Percentiles rank a stretch among this genome's conserved stretches.
Conservation (phyloP, 768 basidiomycete genomes). For the Mycena crocata region DNA sequence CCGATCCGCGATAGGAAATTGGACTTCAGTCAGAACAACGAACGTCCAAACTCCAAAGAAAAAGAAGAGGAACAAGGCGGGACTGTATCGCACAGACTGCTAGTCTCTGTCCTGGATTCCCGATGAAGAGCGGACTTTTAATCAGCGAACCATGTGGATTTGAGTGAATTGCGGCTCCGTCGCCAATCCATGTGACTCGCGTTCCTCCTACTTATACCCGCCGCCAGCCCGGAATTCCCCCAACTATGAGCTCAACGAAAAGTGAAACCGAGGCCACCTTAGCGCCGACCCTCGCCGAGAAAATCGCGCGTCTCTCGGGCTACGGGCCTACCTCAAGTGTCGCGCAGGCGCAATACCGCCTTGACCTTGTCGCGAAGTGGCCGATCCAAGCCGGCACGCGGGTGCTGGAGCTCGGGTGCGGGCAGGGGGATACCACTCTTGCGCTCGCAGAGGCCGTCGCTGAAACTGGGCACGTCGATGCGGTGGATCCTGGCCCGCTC, state of each 20-base stretch:
- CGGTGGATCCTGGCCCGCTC: conserved; percentile 51
- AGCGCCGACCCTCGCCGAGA: conserved; percentile 13
- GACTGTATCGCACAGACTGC: too few relatives aligned
- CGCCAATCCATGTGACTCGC: conserved; percentile 6
- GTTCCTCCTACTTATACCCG: background rate
- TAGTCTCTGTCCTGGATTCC: too few relatives aligned
- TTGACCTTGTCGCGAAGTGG: conserved; percentile 45
- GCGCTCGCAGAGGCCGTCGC: conserved; percentile 51
- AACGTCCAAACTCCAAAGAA: too few relatives aligned
- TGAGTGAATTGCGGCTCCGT: too few relatives aligned
- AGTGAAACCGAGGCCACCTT: too few relatives aligned
- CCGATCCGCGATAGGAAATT: too few relatives aligned
- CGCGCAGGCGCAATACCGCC: conserved; percentile 44
- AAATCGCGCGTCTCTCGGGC: conserved; percentile 30
- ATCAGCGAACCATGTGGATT: too few relatives aligned
- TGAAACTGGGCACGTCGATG: conserved; percentile 47
- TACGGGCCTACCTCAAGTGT: conserved; percentile 25
- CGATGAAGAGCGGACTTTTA: too few relatives aligned
- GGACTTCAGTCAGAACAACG: too few relatives aligned
- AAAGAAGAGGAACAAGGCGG: too few relatives aligned
- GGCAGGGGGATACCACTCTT: conserved; percentile 54
- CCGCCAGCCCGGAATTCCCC: background rate
- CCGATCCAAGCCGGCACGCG: conserved; percentile 40
- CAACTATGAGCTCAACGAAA: conserved; percentile 8
- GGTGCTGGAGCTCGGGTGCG: conserved; percentile 55